These are phyloP conservation scores for Paxillus ammoniavirescens DNA, from an alignment of 768 basidiomycete species.

Conservation along the genomic window DNA sequence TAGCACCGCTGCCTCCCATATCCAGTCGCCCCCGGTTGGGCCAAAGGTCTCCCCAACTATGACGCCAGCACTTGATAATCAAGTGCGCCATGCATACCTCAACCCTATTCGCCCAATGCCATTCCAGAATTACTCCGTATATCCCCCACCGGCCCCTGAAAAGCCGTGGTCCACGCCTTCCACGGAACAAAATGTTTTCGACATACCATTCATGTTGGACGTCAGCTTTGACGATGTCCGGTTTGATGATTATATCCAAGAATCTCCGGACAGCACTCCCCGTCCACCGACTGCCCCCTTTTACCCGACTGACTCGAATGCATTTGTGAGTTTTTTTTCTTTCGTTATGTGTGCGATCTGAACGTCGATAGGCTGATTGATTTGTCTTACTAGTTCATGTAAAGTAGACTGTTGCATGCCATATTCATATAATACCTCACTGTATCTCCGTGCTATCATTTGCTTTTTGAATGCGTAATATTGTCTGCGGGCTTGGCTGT, in stretches of 20 bases:
- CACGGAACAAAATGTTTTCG: conserved; percentile 24
- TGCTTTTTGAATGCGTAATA: background rate
- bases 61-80: conserved; percentile 14
- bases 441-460: background rate
- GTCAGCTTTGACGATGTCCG: conserved; percentile 26
- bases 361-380: conserved; percentile 8
- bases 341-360: background rate
- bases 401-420: conserved; percentile 3
- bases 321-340: conserved; percentile 33
- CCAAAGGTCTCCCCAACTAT: conserved; percentile 9
- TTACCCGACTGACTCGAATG: conserved; percentile 30
- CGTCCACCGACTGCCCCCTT: conserved; percentile 27
- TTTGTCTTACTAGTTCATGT: conserved; percentile 19
- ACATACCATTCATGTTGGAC: conserved; percentile 30
- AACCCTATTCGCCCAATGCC: conserved; percentile 2
- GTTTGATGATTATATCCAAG: conserved; percentile 25
- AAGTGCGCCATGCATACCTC: conserved; percentile 1
- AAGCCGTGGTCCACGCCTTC: background rate
- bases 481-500: background rate
- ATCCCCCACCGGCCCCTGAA: background rate
- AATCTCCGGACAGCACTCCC: conserved; percentile 12
- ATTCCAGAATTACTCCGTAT: conserved; percentile 1
- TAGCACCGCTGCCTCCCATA: conserved; percentile 5
- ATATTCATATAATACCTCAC: background rate
- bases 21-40: conserved; percentile 11